Base-by-base conservation (phyloP, 1,284 basidiomycete species). In the Wallemia hederae region DNA sequence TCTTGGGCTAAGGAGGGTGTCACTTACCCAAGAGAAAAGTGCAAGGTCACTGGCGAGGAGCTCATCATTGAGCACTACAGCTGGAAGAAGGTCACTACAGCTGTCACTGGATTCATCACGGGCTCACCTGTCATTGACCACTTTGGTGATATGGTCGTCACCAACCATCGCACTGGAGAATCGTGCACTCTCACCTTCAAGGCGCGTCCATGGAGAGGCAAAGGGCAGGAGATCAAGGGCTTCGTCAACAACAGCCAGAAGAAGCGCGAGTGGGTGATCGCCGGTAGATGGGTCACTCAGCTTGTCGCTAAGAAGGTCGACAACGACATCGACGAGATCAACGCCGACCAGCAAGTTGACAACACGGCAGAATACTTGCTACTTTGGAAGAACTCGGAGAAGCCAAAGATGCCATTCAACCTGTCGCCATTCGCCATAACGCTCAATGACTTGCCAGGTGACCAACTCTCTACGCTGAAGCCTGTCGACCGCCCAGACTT, bases 61-160 rank as follows among this genome's bases (percentile, higher is more conserved):
- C 65, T 27, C 11, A 78, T 84, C 9, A 72, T 80, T 1, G 85
- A 88, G 66, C 87, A 91, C 69, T 91, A 83, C 68, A 83, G 80
- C 59, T 94, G 87, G 86, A 90, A 90, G 73, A 97, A 97, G 71
- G 89, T 92, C 27, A 91, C 85, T 14, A 91, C 89, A 27, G 86
- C 83, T 64, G 78, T 94, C 5, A 91, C 88, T 9, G 90, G 90
- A 27, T 97, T 97, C 68, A 89, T 97, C 65, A 76, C 92, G 49
- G 92, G 91, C 3, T 81, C 79, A 25, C 89, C 90, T 0, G 86
- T 87, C 25, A 97, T 97, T 64, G 92, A 97, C 69, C 92, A 98
- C 74, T 96, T 92, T 67, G 91, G 90, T 60, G 65, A 69, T 63
- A 70, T 71, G 58, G 69, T 86, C 80, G 74, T 92, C 61, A 83